phyloP scores from a whole-genome alignment of 176 grass and related monocot species.

The Stipa capillata region DNA sequence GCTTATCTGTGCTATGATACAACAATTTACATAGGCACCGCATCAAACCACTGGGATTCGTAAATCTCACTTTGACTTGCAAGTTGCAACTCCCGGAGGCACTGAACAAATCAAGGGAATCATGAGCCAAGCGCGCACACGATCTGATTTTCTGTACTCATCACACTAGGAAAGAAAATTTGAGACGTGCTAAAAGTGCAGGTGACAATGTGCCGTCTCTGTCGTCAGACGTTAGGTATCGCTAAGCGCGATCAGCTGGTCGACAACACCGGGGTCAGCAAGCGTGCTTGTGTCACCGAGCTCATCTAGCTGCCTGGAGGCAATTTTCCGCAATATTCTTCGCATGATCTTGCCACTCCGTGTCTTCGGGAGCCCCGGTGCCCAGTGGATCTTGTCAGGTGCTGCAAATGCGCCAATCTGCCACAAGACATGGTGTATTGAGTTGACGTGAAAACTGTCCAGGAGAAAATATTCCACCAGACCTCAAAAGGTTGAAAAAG shows the following conservation, averaged over 20 bases:
- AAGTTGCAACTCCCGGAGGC: not conserved
- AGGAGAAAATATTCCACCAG: not conserved
- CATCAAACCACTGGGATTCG: not conserved
- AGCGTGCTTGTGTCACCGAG: constrained; percentile 99
- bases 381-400: constrained; percentile 98
- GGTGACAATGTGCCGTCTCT: not conserved
- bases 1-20: not conserved
- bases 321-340: constrained; percentile 89
- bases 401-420: constrained; percentile 98
- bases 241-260: constrained; percentile 68
- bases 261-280: constrained; percentile 77
- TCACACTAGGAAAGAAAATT: not conserved
- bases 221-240: constrained; percentile 28
- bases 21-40: constrained; percentile 7
- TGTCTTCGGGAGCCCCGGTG: constrained; percentile 92
- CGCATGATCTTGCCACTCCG: constrained; percentile 98
- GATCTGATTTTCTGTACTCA: not conserved
- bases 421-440: not conserved
- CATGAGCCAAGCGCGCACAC: not conserved
- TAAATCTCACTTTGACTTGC: not conserved
- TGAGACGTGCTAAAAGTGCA: not conserved
- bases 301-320: constrained; percentile 79
- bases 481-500: not conserved
- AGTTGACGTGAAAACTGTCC: not conserved
- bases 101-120: not conserved